These are phyloP conservation scores for Exophiala lecanii-corni DNA, from an alignment of 2,329 filamentous ascomycete genomes.

Conservation along the genomic window DNA sequence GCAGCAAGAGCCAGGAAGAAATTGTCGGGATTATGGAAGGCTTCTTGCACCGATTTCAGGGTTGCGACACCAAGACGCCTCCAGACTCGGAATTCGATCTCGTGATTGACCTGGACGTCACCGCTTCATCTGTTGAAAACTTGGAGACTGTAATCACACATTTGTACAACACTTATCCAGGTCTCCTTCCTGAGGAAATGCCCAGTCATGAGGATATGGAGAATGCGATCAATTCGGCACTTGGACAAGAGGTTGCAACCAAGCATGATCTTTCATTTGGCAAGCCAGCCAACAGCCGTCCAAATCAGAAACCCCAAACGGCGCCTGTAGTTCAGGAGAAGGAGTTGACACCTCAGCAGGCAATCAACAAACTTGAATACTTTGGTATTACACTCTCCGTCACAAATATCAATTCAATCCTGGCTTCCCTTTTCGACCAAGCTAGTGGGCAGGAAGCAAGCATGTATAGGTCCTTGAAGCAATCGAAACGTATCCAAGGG, in stretches of 20 bases:
- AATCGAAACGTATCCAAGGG: constrained; percentile 70
- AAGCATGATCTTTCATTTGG: constrained; percentile 68
- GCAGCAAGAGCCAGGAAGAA: constrained; percentile 65
- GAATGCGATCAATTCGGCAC: constrained; percentile 67
- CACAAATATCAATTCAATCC: constrained; percentile 49
- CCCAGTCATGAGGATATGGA: constrained; percentile 73
- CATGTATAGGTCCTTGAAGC: constrained; percentile 72
- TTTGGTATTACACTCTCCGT: constrained; percentile 56
- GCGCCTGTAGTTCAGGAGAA: constrained; percentile 22
- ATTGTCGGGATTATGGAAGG: constrained; percentile 91
- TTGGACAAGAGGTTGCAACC: constrained; percentile 67
- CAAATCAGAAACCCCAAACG: constrained; percentile 28
- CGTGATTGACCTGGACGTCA: constrained; percentile 78
- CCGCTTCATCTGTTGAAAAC: constrained; percentile 73
- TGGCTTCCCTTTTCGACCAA: constrained; percentile 66
- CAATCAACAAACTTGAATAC: constrained; percentile 54
- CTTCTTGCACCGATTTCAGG: constrained; percentile 82
- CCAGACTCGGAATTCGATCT: constrained; percentile 81
- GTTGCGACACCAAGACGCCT: constrained; percentile 58
- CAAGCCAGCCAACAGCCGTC: constrained; percentile 44
- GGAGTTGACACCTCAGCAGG: constrained; percentile 20
- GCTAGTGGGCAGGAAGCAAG: constrained; percentile 51
- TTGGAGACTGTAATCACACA: constrained; percentile 71
- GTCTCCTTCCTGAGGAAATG: constrained; percentile 61
- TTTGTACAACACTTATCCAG: constrained; percentile 73